Evolutionary conservation across 129 eudicot genomes (phyloP).

Genomic region (Helianthus tuberosus): DNA sequence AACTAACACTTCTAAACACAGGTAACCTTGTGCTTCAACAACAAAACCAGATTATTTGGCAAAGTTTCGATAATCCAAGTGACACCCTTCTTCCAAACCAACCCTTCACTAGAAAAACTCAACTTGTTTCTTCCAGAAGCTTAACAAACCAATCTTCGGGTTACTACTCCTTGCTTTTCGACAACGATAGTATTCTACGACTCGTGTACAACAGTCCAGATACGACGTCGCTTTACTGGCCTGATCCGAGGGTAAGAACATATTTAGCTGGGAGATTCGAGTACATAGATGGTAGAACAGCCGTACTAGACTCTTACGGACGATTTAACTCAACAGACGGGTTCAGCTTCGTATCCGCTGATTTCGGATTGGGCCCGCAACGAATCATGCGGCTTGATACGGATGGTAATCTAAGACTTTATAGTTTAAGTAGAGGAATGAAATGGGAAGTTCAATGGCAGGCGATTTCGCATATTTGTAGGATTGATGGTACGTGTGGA

Average conservation of each 20-base stretch:
- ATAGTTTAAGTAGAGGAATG: slow-evolving; percentile 13
- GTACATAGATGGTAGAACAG: slow-evolving; percentile 23
- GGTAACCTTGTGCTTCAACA: slow-evolving; percentile 46
- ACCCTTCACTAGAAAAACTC: no score
- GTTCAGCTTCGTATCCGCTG: slow-evolving; percentile 16
- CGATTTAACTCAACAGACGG: slow-evolving; percentile 34
- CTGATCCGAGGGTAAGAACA: slow-evolving; percentile 26
- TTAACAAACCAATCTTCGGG: slow-evolving; percentile 37
- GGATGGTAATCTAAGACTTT: slow-evolving; percentile 42
- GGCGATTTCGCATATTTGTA: slow-evolving; percentile 20
- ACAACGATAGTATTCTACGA: slow-evolving; percentile 45
- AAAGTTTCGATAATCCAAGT: slow-evolving; percentile 54
- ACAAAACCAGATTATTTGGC: slow-evolving; percentile 32
- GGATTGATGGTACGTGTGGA: slow-evolving; percentile 44
- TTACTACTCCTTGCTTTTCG: slow-evolving; percentile 39
- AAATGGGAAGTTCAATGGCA: slow-evolving; percentile 47
- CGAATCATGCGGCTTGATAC: slow-evolving; percentile 35
- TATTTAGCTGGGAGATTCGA: slow-evolving; percentile 8
- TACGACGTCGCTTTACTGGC: slow-evolving; percentile 42
- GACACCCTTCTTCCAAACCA: slow-evolving; percentile 44
- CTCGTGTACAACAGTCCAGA: slow-evolving; percentile 41
- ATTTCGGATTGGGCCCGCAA: slow-evolving; percentile 23
- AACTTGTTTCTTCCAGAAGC: slow-evolving; percentile 31
- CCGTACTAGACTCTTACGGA: slow-evolving; percentile 30
- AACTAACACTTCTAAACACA: slow-evolving; percentile 18